Conservation (phyloP, 768 basidiomycete species). For the Pleurotus eryngii region DNA sequence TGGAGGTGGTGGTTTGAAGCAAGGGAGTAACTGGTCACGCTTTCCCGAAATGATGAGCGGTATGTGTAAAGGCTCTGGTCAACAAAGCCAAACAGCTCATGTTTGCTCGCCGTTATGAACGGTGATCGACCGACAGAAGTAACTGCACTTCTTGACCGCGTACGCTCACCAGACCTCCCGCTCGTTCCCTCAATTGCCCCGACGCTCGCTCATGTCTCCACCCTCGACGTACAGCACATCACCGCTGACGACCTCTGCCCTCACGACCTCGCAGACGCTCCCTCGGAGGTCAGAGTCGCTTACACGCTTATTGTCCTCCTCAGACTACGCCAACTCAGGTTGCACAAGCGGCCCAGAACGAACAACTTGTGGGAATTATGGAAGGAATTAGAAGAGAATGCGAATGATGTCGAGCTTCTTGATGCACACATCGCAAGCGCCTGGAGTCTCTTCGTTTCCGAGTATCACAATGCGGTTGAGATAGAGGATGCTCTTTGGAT, state of each 20-base stretch:
- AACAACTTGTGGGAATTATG: conserved; percentile 4
- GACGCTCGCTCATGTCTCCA: conserved; percentile 16
- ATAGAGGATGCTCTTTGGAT: conserved; percentile 50
- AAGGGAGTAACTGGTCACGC: not conserved
- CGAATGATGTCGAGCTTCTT: conserved; percentile 24
- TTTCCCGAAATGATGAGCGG: not conserved
- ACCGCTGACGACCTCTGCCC: conserved; percentile 18
- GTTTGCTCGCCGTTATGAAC: conserved; percentile 9
- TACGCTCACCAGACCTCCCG: conserved; percentile 5
- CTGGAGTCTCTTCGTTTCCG: conserved; percentile 42
- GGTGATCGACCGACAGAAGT: conserved; percentile 9
- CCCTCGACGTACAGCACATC: conserved; percentile 18
- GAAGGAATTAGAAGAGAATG: conserved; percentile 10
- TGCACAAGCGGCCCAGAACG: conserved; percentile 24
- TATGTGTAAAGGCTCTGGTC: not conserved
- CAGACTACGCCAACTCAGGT: conserved; percentile 24
- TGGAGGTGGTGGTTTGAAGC: not conserved
- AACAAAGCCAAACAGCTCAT: conserved; percentile 14
- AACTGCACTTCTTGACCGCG: conserved; percentile 7
- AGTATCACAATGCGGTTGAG: conserved; percentile 35
- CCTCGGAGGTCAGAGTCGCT: conserved; percentile 18
- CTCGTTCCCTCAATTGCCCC: conserved; percentile 13
- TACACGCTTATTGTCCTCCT: conserved; percentile 34
- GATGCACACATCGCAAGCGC: conserved; percentile 29
- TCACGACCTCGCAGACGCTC: conserved; percentile 12